Percentiles rank a stretch among this genome's conserved stretches.
Evolutionary conservation across 2,329 filamentous ascomycete species (phyloP).

Genomic region (Colletotrichum salicis): DNA sequence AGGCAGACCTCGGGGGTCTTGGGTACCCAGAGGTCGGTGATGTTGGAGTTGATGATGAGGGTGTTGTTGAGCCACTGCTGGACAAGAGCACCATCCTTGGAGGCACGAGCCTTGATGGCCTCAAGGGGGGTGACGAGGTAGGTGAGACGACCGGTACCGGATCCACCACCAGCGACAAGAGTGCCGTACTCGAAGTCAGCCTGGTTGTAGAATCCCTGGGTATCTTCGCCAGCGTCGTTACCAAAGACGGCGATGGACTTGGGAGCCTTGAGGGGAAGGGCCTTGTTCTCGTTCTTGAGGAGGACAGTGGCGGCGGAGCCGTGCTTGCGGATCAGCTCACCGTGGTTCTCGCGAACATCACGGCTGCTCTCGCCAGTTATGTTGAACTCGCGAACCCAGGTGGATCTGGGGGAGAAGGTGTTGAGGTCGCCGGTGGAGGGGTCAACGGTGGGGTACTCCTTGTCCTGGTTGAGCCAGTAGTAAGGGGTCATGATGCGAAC

Average conservation of each 20-base stretch:
- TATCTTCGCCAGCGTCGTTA: constrained; percentile 71
- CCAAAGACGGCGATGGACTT: constrained; percentile 67
- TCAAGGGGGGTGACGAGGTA: constrained; percentile 75
- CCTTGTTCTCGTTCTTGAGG: constrained; percentile 75
- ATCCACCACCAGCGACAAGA: constrained; percentile 69
- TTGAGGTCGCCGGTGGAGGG: constrained; percentile 59
- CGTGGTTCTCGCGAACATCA: constrained; percentile 65
- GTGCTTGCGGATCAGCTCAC: constrained; percentile 65
- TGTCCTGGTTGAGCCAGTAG: constrained; percentile 60
- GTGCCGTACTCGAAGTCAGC: constrained; percentile 70
- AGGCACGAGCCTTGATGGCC: constrained; percentile 64
- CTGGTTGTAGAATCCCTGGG: constrained; percentile 73
- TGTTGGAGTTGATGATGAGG: constrained; percentile 47
- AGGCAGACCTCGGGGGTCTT: constrained; percentile 71
- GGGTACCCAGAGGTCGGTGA: constrained; percentile 58
- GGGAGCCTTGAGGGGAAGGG: constrained; percentile 68
- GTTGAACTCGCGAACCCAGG: constrained; percentile 53
- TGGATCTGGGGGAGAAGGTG: constrained; percentile 59
- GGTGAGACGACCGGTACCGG: constrained; percentile 66
- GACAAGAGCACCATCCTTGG: constrained; percentile 53
- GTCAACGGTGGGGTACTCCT: constrained; percentile 55
- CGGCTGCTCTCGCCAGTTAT: constrained; percentile 63
- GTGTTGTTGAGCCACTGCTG: constrained; percentile 58
- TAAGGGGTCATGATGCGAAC: constrained; percentile 66
- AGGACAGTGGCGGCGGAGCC: constrained; percentile 70